Conservation (phyloP, 768 basidiomycete species). For the Termitomyces sp. region DNA sequence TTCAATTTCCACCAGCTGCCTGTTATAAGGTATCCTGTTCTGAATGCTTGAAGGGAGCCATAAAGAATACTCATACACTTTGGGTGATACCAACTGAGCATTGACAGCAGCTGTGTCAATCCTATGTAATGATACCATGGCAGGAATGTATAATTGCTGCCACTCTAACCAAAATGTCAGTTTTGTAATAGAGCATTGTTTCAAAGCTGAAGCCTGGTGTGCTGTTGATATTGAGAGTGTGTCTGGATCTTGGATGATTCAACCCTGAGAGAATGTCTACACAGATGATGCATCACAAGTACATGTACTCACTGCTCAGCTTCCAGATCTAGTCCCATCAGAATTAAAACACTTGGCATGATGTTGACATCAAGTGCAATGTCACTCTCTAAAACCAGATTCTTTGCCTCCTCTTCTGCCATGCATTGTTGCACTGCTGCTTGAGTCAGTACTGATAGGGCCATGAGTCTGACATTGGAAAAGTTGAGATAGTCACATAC, state of each 20-base stretch:
- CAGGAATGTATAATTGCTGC: conserved; percentile 14
- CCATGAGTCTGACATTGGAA: too few relatives aligned
- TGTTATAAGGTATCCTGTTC: neutral
- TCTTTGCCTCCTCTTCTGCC: conserved; percentile 10
- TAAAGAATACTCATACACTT: neutral
- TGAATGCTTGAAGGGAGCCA: conserved; percentile 2
- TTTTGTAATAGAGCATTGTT: conserved; percentile 4
- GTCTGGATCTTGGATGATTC: neutral
- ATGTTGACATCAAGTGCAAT: conserved; percentile 9
- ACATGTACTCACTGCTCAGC: conserved; percentile 15
- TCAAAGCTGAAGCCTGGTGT: conserved; percentile 5
- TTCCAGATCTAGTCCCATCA: conserved; percentile 15
- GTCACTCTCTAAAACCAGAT: conserved; percentile 10
- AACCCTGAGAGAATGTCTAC: conserved; percentile 2
- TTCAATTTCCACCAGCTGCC: conserved; percentile 2
- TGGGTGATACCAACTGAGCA: neutral
- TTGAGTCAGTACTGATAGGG: neutral
- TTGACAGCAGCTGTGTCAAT: neutral
- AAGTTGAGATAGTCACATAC: neutral
- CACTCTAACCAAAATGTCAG: neutral
- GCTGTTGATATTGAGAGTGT: conserved; percentile 8
- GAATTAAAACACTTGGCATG: conserved; percentile 10
- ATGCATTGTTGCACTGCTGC: neutral
- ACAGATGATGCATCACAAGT: neutral
- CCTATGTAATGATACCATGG: neutral